Conservation (phyloP, 257 asterid species). For the Ehretia macrophylla region DNA sequence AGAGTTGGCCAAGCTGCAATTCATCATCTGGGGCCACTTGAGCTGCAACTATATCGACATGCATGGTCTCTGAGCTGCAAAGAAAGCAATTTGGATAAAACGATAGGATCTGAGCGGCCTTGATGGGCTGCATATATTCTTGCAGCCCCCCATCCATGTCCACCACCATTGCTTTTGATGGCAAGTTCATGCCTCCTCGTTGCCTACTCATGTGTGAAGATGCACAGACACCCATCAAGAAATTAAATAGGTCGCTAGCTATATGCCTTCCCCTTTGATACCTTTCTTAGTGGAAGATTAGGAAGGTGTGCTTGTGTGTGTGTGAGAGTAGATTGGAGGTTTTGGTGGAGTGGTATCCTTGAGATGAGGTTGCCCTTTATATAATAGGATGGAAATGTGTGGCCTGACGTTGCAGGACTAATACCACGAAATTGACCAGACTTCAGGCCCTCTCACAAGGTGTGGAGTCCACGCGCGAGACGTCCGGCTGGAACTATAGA, state of each 20-base stretch:
- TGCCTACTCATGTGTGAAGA: constrained; percentile 6
- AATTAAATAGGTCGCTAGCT: neutral
- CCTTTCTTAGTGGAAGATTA: too few relatives aligned
- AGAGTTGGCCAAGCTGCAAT: constrained; percentile 23
- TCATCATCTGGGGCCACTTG: constrained; percentile 31
- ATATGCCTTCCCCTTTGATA: too few relatives aligned
- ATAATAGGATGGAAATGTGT: neutral
- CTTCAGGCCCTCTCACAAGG: too few relatives aligned
- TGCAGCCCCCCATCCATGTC: constrained; percentile 37
- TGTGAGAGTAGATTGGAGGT: neutral
- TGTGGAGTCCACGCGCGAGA: too few relatives aligned
- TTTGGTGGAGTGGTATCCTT: neutral
- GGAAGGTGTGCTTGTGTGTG: neutral
- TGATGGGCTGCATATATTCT: constrained; percentile 36
- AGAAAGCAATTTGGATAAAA: constrained; percentile 36
- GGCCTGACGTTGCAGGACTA: neutral
- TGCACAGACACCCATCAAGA: constrained; percentile 1
- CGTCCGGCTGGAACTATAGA: too few relatives aligned
- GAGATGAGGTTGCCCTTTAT: neutral
- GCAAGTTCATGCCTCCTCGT: neutral
- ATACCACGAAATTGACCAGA: too few relatives aligned
- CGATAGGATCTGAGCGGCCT: constrained; percentile 38
- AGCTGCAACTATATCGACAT: constrained; percentile 27
- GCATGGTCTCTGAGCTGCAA: constrained; percentile 51
- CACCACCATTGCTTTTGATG: constrained; percentile 31